Base-by-base conservation (phyloP, 1,284 basidiomycete species). In the Ceratobasidium sp. region DNA sequence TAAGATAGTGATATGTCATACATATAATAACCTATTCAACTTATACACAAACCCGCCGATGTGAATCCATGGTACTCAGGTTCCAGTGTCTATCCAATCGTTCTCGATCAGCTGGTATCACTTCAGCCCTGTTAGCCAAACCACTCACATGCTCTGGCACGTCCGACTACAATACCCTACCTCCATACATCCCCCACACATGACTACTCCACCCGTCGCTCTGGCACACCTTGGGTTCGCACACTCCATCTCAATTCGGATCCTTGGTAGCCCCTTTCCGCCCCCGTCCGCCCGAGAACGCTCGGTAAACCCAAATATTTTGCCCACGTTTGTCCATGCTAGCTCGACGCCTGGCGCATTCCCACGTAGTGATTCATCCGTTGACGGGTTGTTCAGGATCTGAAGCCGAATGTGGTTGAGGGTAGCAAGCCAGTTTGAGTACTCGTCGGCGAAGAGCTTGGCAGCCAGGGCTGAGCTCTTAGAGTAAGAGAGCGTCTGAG, bases 301-400 rank as follows among this genome's bases (percentile, higher is more conserved):
- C 7, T 61, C 58, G 16, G 16, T 19, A 41, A 61, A 61, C 37
- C 19, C 58, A 41, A 61, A 61, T 41, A 61, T 41, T 14, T 41
- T 39, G 11, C 58, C 58, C 5, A 61, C 16, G n/a, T 61, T 61
- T 22, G 37, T 61, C 58, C 58, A 61, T 11, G 58, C 58, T 14
- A 61, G 34, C n/a, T 39, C 34, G 19, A 19, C 39, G 19, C 58
- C 58, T 24, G 16, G 58, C 7, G 58, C 58, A 29, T 61, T 61
- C 22, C 19, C 34, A 8, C 58, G 58, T 11, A 61, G 37, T 11
- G 58, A 61, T 22, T 41, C 31, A 8, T 22, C 22, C 24, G 16
- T 37, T 4, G 16, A 41, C n/a, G 34, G 34, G 34, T 61, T 41
- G n/a, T 41, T 27, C 13, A 61, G n/a, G 5, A 61, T 41, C n/a